Evolutionary conservation across 768 basidiomycete species (phyloP).

Genomic region (Hericium erinaceus): DNA sequence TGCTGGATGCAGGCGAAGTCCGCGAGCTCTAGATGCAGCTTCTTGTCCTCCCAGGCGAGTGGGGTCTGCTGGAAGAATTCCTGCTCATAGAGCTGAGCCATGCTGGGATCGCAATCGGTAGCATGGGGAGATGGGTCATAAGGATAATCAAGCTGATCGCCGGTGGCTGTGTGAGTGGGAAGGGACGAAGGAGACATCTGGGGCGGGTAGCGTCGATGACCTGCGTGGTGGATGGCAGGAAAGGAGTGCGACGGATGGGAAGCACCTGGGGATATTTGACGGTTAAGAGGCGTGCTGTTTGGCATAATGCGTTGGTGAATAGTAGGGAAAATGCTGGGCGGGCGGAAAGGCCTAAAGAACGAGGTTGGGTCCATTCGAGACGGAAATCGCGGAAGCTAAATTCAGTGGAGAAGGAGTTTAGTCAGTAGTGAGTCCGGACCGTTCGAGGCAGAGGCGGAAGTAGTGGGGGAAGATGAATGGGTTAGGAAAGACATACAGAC

Average conservation of each 20-base stretch:
- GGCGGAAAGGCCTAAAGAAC: not conserved
- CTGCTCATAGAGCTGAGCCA: not conserved
- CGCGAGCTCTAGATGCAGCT: not conserved
- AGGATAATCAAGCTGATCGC: not conserved
- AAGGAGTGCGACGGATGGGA: not conserved
- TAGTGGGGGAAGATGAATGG: not conserved
- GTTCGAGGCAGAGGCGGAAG: not conserved
- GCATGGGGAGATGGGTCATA: too few relatives aligned
- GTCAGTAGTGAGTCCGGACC: not conserved
- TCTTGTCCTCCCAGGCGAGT: not conserved
- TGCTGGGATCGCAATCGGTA: not conserved
- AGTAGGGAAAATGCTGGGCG: not conserved
- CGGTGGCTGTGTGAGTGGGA: not conserved
- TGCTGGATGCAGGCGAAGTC: not conserved
- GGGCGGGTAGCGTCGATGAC: not conserved
- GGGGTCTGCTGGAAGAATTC: not conserved
- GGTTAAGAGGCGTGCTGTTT: not conserved
- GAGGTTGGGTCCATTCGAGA: not conserved
- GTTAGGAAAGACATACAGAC: not conserved
- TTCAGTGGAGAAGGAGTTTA: not conserved
- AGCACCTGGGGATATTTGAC: not conserved
- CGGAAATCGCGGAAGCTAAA: not conserved
- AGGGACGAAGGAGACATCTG: not conserved
- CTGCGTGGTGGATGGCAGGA: not conserved
- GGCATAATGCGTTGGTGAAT: conserved; percentile 2